Conservation (phyloP, 2,329 filamentous ascomycete genomes). For the Neospermospora avenae region DNA sequence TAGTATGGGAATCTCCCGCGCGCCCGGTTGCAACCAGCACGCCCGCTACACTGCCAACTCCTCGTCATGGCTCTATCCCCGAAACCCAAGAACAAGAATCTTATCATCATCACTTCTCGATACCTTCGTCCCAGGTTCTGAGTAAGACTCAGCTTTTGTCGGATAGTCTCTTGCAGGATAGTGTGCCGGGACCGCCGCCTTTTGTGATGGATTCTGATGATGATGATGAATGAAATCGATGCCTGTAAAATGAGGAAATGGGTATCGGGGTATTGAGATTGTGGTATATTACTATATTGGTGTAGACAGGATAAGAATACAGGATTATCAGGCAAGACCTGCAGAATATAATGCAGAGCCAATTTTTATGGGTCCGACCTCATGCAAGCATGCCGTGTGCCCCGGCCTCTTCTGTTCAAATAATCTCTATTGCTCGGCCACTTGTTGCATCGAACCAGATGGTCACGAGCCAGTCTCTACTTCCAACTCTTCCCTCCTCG, state of each 20-base stretch:
- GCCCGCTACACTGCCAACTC: conserved; percentile 18
- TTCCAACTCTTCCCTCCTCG: conserved; percentile 26
- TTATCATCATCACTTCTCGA: conserved; percentile 25
- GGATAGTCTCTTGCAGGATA: conserved; percentile 43
- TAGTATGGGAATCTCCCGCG: conserved; percentile 31
- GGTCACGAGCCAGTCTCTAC: not conserved
- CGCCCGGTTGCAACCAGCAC: conserved; percentile 25
- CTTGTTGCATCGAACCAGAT: not conserved
- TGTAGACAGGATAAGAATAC: not conserved
- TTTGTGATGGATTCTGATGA: conserved; percentile 45
- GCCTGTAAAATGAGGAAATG: not conserved
- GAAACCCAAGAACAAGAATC: conserved; percentile 12
- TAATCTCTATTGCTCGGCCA: not conserved
- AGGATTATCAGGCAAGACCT: not conserved
- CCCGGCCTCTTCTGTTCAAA: not conserved
- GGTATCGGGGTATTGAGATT: not conserved
- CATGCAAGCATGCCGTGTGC: not conserved
- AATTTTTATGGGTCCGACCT: not conserved
- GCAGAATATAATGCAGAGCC: not conserved
- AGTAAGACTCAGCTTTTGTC: conserved; percentile 53
- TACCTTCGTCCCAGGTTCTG: conserved; percentile 40
- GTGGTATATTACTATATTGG: not conserved
- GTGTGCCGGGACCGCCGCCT: conserved; percentile 38
- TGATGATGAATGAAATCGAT: conserved; percentile 29
- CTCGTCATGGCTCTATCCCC: not conserved